Base-by-base conservation (phyloP, 202 grass and related monocot species). In the Schoenoplectus triqueter region DNA sequence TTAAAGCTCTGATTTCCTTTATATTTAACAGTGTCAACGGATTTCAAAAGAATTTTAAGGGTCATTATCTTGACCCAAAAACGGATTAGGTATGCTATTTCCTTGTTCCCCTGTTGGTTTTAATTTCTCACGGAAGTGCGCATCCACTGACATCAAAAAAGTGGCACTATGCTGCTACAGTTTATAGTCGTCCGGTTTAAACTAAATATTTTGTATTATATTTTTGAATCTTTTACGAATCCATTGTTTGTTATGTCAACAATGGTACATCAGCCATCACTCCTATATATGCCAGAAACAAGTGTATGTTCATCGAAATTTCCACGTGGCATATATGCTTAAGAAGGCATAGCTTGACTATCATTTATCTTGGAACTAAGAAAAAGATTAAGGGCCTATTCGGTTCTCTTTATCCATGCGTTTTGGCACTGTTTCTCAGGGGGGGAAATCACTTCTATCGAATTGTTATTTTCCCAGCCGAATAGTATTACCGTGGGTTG, bases 51-150 rank as follows among this genome's bases (percentile, higher is more conserved):
- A 31, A 56, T 59, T 59, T 15, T n/a, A 14, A 15, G 56, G 56
- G 56, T 59, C 56, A 59, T 59, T 59, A 59, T 78, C 21, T 42
- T 31, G 22, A 22, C 20, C 48, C 20, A 59, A 44, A 76, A 59
- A 55, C 11, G 18, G 10, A 56, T 76, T 56, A 76, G 20, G 49
- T 76, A 11, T 76, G 73, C 50, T 39, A 50, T 22, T 76, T 54
- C 11, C 19, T 6, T 76, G 50, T 52, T 51, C 31, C 31, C 31
- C 31, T 31, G 31, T 31, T 7, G 50, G 5, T 75, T 31, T 31
- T 31, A 31, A 31, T 39, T 31, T 76, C 72, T 76, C 50, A 31
- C 19, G 39, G 72, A 55, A 76, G 72, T 56, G 72, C 49, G 72
- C 71, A 6, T 18, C 19, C 15, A 59, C 69, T 51, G 69, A 49